These are phyloP conservation scores for Podosphaera leucotricha DNA, from an alignment of 2,329 filamentous ascomycete genomes.

Conservation along the genomic window DNA sequence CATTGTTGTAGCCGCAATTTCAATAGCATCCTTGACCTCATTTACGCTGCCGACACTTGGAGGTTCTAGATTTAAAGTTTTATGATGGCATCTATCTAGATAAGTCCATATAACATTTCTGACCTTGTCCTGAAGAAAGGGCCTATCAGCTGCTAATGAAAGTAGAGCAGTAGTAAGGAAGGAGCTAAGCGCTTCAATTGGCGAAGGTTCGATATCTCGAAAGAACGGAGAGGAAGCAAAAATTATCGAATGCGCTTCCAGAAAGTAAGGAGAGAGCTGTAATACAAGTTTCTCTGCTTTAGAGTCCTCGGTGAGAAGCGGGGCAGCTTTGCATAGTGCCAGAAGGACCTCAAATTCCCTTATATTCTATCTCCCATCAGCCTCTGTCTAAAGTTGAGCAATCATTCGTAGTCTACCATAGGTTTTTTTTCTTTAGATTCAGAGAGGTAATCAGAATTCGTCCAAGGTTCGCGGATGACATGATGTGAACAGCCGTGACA, in stretches of 20 bases:
- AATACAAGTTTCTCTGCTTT: conserved; percentile 57
- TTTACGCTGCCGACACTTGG: conserved; percentile 24
- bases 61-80: conserved; percentile 30
- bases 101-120: conserved; percentile 47
- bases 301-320: conserved; percentile 42
- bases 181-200: conserved; percentile 63
- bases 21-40: conserved; percentile 37
- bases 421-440: conserved; percentile 28
- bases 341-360: conserved; percentile 82
- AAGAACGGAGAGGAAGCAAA: conserved; percentile 66
- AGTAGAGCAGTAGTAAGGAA: conserved; percentile 62
- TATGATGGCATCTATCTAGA: conserved; percentile 42
- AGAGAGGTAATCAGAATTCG: conserved; percentile 19
- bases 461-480: conserved; percentile 24
- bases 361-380: conserved; percentile 34
- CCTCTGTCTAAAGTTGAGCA: not conserved
- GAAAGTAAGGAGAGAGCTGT: conserved; percentile 63
- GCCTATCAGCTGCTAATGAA: conserved; percentile 52
- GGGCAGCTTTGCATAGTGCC: conserved; percentile 74
- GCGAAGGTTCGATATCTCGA: conserved; percentile 60
- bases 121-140: conserved; percentile 40
- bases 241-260: conserved; percentile 58
- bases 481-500: conserved; percentile 32
- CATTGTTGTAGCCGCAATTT: conserved; percentile 52
- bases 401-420: conserved; percentile 26